A percentile compares a stretch with the other conserved stretches of the same genome.
Evolutionary conservation across 176 grass and related monocot genomes (phyloP).

Genomic region (Triticum timopheevii): DNA sequence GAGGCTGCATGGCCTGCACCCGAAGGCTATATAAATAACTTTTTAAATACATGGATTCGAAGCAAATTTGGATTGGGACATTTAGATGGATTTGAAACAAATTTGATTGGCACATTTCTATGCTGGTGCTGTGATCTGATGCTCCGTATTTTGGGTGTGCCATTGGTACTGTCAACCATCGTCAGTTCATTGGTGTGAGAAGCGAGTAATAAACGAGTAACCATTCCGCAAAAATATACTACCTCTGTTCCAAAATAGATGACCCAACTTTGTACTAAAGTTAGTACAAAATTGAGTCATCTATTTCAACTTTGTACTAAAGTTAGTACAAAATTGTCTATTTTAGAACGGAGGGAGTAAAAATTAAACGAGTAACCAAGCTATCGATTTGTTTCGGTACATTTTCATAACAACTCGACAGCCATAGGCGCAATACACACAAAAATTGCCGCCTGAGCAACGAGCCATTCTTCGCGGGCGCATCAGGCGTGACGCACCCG

Average conservation of each 20-base stretch:
- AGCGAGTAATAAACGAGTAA: too few relatives aligned
- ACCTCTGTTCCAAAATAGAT: too few relatives aligned
- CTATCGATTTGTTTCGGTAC: neutral
- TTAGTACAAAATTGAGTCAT: too few relatives aligned
- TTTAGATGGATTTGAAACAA: neutral
- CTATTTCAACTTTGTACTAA: too few relatives aligned
- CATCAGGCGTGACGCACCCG: neutral
- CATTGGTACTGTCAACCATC: neutral
- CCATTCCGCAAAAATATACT: too few relatives aligned
- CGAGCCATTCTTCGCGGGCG: neutral
- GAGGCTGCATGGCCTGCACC: neutral
- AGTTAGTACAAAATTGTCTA: too few relatives aligned
- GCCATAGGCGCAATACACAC: too few relatives aligned
- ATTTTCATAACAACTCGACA: neutral
- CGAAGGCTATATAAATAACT: neutral
- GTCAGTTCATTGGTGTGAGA: neutral
- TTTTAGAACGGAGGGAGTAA: too few relatives aligned
- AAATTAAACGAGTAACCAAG: too few relatives aligned
- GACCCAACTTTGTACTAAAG: too few relatives aligned
- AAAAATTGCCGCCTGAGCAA: too few relatives aligned
- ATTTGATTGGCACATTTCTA: neutral
- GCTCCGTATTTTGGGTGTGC: neutral
- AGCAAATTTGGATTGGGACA: neutral
- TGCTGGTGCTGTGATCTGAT: neutral
- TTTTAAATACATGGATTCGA: neutral